Evolutionary conservation across 257 asterid genomes (phyloP).

Genomic region (Fraxinus pennsylvanica): DNA sequence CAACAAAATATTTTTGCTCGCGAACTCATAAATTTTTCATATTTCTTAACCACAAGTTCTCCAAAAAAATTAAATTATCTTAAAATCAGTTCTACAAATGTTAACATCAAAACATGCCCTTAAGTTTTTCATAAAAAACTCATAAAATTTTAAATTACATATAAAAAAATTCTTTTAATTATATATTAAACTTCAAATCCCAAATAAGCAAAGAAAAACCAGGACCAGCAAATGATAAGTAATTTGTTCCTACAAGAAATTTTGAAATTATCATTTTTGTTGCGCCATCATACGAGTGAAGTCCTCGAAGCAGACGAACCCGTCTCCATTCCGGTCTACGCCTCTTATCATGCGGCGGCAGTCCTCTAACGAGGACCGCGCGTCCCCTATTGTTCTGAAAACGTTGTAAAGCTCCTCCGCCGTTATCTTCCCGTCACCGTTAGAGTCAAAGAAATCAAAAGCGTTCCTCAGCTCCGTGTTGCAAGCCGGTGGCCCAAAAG

Average conservation of each 20-base stretch:
- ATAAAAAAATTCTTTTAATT: no score
- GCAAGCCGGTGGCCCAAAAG: constrained; percentile 24
- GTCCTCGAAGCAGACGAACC: constrained; percentile 34
- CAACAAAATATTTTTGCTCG: no score
- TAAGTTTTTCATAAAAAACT: no score
- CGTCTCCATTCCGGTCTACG: constrained; percentile 29
- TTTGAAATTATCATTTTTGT: constrained; percentile 11
- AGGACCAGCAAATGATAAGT: not conserved
- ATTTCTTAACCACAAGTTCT: no score
- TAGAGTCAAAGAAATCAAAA: constrained; percentile 30
- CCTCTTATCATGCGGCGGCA: constrained; percentile 34
- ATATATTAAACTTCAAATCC: no score
- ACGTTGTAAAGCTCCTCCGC: constrained; percentile 28
- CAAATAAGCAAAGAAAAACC: not conserved
- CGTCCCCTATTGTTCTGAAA: constrained; percentile 22
- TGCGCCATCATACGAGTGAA: constrained; percentile 35
- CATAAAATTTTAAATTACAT: no score
- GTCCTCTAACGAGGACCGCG: constrained; percentile 28
- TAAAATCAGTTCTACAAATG: no score
- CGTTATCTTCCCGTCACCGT: constrained; percentile 35
- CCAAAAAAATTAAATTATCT: no score
- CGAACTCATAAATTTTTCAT: no score
- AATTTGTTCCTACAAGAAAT: not conserved
- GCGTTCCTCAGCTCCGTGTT: constrained; percentile 26
- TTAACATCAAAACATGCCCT: no score